phyloP scores from a whole-genome alignment of 169 alveolate genomes.

The Cryptosporidium tyzzeri region DNA sequence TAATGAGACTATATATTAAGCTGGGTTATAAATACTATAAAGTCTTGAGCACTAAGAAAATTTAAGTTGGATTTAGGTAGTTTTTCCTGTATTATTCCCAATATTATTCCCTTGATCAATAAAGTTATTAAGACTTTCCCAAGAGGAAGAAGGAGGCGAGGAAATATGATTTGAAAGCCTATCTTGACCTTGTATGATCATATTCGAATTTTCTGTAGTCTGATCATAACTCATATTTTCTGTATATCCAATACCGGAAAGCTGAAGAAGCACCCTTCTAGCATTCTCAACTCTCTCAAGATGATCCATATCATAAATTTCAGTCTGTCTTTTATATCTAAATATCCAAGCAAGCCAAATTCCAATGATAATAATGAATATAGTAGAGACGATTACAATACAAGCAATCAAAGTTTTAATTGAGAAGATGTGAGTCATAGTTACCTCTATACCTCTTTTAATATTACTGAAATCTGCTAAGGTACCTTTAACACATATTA shows the following conservation, averaged over 20 bases:
- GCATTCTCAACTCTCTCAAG: constrained; percentile 50
- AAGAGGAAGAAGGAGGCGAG: constrained; percentile 24
- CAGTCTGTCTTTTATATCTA: constrained; percentile 48
- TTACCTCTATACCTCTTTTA: constrained; percentile 57
- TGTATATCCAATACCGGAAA: constrained; percentile 26
- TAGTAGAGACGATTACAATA: constrained; percentile 11
- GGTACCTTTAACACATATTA: constrained; percentile 73
- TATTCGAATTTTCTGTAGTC: constrained; percentile 33
- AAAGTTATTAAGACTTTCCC: constrained; percentile 9
- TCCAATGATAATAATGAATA: constrained; percentile 1
- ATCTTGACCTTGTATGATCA: neutral
- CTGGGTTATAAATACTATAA: no score
- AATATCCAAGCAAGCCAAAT: constrained; percentile 58
- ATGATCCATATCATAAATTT: constrained; percentile 54
- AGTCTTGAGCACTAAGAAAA: no score
- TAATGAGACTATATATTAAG: neutral
- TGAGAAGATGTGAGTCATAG: constrained; percentile 62
- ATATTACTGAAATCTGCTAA: constrained; percentile 57
- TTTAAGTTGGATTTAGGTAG: no score
- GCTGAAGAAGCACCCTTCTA: constrained; percentile 48
- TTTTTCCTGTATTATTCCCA: neutral
- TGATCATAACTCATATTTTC: constrained; percentile 14
- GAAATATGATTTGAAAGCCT: neutral
- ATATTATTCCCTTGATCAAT: neutral
- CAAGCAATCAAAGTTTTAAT: constrained; percentile 43